A percentile compares a stretch with the other conserved stretches of the same genome.
Conservation (phyloP, 2,329 filamentous ascomycete genomes). For the Exophiala sp. region DNA sequence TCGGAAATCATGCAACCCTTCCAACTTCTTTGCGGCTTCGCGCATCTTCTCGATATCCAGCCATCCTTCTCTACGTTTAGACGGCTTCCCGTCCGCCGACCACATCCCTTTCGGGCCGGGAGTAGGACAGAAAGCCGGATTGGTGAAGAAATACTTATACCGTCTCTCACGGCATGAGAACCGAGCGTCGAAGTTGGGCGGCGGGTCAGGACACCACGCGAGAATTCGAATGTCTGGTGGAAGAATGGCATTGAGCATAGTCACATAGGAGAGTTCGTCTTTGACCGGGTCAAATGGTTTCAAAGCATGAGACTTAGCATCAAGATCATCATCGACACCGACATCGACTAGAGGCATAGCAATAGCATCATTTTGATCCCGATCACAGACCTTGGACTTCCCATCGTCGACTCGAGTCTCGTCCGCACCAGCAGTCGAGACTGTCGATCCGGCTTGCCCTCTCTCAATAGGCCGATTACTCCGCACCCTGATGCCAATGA, state of each 20-base stretch:
- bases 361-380: too few species aligned
- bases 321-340: conserved; percentile 30
- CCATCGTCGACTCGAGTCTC: too few species aligned
- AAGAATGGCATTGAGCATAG: conserved; percentile 77
- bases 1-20: conserved; percentile 86
- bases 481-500: conserved; percentile 74
- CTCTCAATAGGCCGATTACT: conserved; percentile 61
- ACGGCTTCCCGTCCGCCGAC: conserved; percentile 25
- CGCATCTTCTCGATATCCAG: conserved; percentile 85
- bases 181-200: conserved; percentile 75
- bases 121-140: conserved; percentile 73
- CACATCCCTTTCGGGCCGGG: conserved; percentile 49
- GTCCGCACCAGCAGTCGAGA: too few species aligned
- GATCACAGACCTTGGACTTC: too few species aligned
- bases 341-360: conserved; percentile 32
- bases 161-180: conserved; percentile 87
- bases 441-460: neutral
- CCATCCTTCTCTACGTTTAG: conserved; percentile 59
- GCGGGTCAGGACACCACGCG: conserved; percentile 84
- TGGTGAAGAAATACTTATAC: conserved; percentile 97
- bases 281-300: conserved; percentile 57
- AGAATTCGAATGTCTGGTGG: conserved; percentile 84
- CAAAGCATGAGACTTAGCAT: conserved; percentile 35
- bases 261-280: conserved; percentile 79
- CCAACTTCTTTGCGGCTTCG: conserved; percentile 68